Evolutionary conservation across 345 rosid genomes (phyloP).

Genomic region (Linum trigynum): DNA sequence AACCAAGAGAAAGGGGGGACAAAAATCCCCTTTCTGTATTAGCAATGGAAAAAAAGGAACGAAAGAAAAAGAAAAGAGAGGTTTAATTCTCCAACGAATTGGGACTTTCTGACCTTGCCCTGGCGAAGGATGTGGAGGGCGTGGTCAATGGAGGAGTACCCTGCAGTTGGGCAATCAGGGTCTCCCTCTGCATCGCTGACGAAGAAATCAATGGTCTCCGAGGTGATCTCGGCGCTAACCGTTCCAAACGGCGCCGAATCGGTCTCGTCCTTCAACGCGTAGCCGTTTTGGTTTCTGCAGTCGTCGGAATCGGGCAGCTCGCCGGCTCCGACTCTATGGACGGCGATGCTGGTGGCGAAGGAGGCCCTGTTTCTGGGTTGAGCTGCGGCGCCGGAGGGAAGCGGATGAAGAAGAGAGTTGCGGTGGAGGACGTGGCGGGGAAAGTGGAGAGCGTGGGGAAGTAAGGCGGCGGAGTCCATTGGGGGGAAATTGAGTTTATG

Average conservation of each 20-base stretch:
- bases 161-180: slow-evolving; percentile 76
- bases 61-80: no score
- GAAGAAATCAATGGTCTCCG: slow-evolving; percentile 65
- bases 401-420: neutral
- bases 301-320: slow-evolving; percentile 30
- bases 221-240: slow-evolving; percentile 44
- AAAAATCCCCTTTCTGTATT: neutral
- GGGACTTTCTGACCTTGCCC: slow-evolving; percentile 46
- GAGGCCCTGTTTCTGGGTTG: neutral
- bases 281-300: slow-evolving; percentile 29
- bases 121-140: slow-evolving; percentile 46
- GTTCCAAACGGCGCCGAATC: slow-evolving; percentile 37
- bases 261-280: slow-evolving; percentile 25
- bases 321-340: slow-evolving; percentile 30
- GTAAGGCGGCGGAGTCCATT: slow-evolving; percentile 13
- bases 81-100: no score
- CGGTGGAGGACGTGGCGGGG: slow-evolving; percentile 1
- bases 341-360: slow-evolving; percentile 12
- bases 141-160: slow-evolving; percentile 55
- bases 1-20: neutral
- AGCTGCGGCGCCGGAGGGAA: neutral
- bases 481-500: slow-evolving; percentile 15
- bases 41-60: no score
- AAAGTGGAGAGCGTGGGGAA: neutral
- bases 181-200: slow-evolving; percentile 91